These are phyloP conservation scores for Flaveria bidentis DNA, from an alignment of 129 eudicot species.

Conservation along the genomic window DNA sequence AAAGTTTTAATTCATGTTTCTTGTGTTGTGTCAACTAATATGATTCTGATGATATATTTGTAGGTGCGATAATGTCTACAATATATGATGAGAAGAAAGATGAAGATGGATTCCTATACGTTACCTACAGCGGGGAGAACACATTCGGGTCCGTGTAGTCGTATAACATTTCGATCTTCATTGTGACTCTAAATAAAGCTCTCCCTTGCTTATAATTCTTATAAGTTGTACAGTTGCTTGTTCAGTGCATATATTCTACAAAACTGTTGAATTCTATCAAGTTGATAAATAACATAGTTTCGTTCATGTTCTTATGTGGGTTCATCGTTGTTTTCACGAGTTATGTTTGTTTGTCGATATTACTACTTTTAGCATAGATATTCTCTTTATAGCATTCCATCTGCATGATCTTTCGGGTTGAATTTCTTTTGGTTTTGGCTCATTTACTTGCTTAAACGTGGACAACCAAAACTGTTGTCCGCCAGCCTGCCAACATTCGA, in stretches of 20 bases:
- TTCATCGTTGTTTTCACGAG: background rate
- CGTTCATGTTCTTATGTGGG: background rate
- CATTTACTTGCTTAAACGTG: no score
- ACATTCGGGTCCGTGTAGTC: constrained; percentile 52
- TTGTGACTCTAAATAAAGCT: constrained; percentile 16
- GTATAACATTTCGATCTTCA: background rate
- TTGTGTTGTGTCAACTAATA: constrained; percentile 8
- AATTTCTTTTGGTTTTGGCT: no score
- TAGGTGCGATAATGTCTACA: constrained; percentile 67
- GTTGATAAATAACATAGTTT: background rate
- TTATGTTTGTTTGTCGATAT: background rate
- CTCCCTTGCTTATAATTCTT: constrained; percentile 10
- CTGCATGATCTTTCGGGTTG: no score
- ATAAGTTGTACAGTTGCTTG: constrained; percentile 22
- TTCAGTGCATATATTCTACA: constrained; percentile 17
- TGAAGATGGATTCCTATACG: constrained; percentile 73
- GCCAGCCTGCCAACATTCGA: no score
- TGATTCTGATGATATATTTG: constrained; percentile 8
- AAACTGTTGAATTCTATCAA: constrained; percentile 21
- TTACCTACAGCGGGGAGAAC: constrained; percentile 75
- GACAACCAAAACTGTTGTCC: no score
- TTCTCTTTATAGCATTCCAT: background rate
- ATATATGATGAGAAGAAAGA: constrained; percentile 76
- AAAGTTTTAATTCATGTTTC: background rate
- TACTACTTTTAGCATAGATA: background rate